Evolutionary conservation across 371 early-diverging fungal species (phyloP).

Genomic region (Mucor ambiguus): DNA sequence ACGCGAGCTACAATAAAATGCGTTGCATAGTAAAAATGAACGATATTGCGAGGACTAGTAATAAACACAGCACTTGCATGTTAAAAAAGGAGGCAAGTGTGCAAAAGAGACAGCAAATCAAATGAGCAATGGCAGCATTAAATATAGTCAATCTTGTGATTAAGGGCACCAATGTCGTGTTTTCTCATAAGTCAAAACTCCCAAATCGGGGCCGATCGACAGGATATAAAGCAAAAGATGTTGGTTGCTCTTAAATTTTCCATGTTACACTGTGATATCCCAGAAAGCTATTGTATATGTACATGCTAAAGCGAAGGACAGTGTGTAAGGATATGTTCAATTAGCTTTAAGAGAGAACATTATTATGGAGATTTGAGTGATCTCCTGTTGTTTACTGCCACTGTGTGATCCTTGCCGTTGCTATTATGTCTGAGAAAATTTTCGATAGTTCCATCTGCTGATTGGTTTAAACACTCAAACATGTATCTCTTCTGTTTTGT

Average conservation of each 20-base stretch:
- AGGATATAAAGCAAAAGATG: neutral
- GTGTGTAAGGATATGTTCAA: neutral
- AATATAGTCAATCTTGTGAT: neutral
- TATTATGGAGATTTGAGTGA: neutral
- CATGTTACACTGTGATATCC: neutral
- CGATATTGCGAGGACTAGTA: too few species aligned
- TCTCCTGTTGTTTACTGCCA: neutral
- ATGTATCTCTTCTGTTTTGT: slow-evolving; percentile 1
- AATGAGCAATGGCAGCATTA: neutral
- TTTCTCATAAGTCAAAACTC: neutral
- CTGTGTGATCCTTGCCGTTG: neutral
- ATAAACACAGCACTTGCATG: too few species aligned
- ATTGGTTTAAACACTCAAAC: neutral
- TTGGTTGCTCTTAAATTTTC: neutral
- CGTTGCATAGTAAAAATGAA: too few species aligned
- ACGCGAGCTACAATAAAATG: too few species aligned
- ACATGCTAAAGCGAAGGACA: neutral
- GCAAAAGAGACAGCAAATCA: neutral
- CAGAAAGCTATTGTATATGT: neutral
- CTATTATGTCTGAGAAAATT: neutral
- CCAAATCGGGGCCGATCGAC: neutral
- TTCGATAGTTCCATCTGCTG: neutral
- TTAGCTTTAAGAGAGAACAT: neutral
- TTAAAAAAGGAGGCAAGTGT: neutral
- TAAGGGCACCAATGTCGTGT: neutral